Evolutionary conservation across 1,139 yeast genomes (phyloP), one percentile per base, ranked within the genome.

Genomic region (Hyphopichia wangnamkhiaoensis): DNA sequence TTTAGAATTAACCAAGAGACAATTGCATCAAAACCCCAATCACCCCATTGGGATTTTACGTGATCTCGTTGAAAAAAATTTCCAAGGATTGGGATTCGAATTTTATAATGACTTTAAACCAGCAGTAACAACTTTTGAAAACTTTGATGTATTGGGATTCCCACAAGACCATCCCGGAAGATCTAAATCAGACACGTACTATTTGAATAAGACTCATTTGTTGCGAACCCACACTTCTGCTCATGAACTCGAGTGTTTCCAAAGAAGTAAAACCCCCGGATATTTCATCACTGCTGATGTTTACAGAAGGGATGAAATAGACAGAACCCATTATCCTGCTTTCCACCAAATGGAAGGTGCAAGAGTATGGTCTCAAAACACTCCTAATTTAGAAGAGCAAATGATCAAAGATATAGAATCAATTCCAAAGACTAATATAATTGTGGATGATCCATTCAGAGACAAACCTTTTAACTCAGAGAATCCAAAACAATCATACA

Each of bases 271-370:
- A 26, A 87, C 95, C 0, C 91, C 95, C 0, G 98, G 98, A 0
- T 93, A 88, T 60, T 75, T 93, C 49, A 90, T 94, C 41, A 79
- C 95, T 12, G 98, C 98, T 1, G 98, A 94, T 61, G 98, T 93
- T 6, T 93, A 91, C 59, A 77, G 99, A 53, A 78, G 95, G 53
- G 99, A 93, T 61, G 96, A 93, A 54, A 87, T 93, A 44, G 99
- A 93, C 60, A 75, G 90, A 49, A 90, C 98, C 0, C 99, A 93
- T 61, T 93, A 93, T 58, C 98, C 98, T 2, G 98, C 88, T 1
- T 94, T 93, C 65, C 98, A 93, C 58, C 99, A 93, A 63, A 81
- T 93, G 89, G 99, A 93, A 63, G 98, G 98, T 36, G 97, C 96
- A 1, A 71, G 95, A 44, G 63, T 84, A 6, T 94, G 98, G 98